Evolutionary conservation across 352 stramenopile genomes (phyloP), one percentile per base, ranked within the genome.

Genomic region (Lagenidium giganteum): DNA sequence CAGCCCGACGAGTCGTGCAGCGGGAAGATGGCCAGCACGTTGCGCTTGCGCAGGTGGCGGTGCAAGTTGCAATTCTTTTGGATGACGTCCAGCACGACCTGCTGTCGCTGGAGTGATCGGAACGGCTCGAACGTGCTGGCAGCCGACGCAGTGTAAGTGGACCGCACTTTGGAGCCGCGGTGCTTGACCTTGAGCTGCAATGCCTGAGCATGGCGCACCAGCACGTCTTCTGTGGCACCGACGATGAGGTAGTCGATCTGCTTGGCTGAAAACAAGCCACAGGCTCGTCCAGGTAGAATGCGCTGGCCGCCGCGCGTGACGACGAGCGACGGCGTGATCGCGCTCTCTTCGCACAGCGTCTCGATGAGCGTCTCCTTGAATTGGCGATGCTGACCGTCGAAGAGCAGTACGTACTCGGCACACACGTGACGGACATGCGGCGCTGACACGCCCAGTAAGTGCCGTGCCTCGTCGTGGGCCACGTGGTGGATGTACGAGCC

Each of bases 291-390:
- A 22, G 32, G 23, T 4, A 28, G 30, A 1, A 60, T 40, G 9
- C 64, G 57, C 13, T 43, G 42, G 12, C 67, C 67, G 1, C 56
- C 46, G 6, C 57, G 57, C 4, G 59, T 72, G 16, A 70, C 68
- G 1, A 76, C 46, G 3, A 81, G 52, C 8, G 69, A 67, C 21
- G 69, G 71, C 11, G 64, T 48, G 5, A 62, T 46, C 7, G 67
- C 61, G 43, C 71, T 84, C 40, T 79, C 69, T 52, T 84, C 71
- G 2, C 66, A 57, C 11, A 84, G 42, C 4, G 71, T 74, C 42
- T 84, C 71, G 24, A 77, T 59, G 2, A 84, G 29, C 1, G 63
- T 74, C 50, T 80, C 70, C 32, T 81, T 80, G 46, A 84, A 84
- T 16, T 62, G 40, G 16, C 53, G 62, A 18, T 65, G 63, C 21